Base-by-base conservation (phyloP, 495 filamentous ascomycete genomes). In the Astrothelium subdiscretum region DNA sequence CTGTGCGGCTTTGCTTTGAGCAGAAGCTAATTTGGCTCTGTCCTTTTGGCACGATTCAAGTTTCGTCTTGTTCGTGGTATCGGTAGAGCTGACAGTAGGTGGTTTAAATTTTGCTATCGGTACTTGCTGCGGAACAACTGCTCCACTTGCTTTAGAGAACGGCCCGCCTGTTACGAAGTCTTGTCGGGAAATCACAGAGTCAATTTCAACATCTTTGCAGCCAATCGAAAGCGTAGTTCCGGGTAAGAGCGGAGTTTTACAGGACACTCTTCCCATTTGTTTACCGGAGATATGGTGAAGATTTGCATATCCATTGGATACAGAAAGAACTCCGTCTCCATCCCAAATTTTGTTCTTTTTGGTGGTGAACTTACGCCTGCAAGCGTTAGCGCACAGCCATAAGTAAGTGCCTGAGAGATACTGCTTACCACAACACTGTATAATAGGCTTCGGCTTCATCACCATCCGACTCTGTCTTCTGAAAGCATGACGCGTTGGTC, bases 261-360 rank as follows among this genome's bases (percentile, higher is more conserved):
- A 80, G 67, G 80, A 73, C 11, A 75, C 75, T 54, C 77, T 80
- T 20, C 88, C 89, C 79, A 89, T 81, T 13, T 88, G 84, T 70
- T 79, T 83, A 10, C 88, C 88, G 1, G 80, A 80, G 10, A 82
- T 71, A 71, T 91, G 85, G 60, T 85, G 79, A 6, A 92, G 75
- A 60, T 74, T 75, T 13, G 84, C 87, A 67, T 80, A 81, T 5
- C 87, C 86, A 18, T 75, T 76, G 0, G 72, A 69, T 1, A 85
- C 76, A 2, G 78, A 73, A 12, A 92, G 76, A 6, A 90, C 77
- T 2, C 87, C 88, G 71, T 92, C 88, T n/a, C 89, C 88, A 71
- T 91, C 88, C 86, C 89, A 92, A 18, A 86, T 91, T 70, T 91
- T 92, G 74, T 91, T 83, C 73, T 91, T 92, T 71, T 90, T 92